Conservation (phyloP, 2,329 filamentous ascomycete species). For the Diaporthe destruens region DNA sequence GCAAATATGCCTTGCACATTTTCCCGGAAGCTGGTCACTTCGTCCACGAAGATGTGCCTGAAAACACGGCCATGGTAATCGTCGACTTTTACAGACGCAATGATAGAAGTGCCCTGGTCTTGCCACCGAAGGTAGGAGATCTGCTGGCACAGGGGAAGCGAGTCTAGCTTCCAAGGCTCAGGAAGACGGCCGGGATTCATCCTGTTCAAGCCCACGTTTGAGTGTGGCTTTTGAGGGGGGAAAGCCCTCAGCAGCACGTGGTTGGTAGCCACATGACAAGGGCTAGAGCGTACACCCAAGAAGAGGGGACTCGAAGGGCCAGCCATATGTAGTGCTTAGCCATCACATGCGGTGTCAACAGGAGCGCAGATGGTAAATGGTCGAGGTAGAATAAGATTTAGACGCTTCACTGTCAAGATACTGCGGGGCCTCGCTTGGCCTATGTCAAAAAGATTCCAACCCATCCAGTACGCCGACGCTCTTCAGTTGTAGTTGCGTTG, state of each 20-base stretch:
- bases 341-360: not conserved
- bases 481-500: conserved; percentile 62
- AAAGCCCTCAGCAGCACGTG: not conserved
- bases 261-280: not conserved
- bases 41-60: conserved; percentile 93
- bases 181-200: not conserved
- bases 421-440: conserved; percentile 6
- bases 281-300: not conserved
- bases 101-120: conserved; percentile 83
- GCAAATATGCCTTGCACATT: conserved; percentile 95
- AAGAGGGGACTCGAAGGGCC: not conserved
- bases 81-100: conserved; percentile 95
- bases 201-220: not conserved
- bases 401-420: not conserved
- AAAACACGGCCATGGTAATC: conserved; percentile 86
- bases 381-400: conserved; percentile 22
- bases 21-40: conserved; percentile 97
- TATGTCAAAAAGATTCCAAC: not conserved
- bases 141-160: conserved; percentile 73
- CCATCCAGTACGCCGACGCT: conserved; percentile 12
- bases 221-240: not conserved
- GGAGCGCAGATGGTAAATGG: not conserved
- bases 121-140: conserved; percentile 92
- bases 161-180: conserved; percentile 53
- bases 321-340: not conserved